Conservation (phyloP, 306 rosid genomes). For the Canavalia ensiformis region DNA sequence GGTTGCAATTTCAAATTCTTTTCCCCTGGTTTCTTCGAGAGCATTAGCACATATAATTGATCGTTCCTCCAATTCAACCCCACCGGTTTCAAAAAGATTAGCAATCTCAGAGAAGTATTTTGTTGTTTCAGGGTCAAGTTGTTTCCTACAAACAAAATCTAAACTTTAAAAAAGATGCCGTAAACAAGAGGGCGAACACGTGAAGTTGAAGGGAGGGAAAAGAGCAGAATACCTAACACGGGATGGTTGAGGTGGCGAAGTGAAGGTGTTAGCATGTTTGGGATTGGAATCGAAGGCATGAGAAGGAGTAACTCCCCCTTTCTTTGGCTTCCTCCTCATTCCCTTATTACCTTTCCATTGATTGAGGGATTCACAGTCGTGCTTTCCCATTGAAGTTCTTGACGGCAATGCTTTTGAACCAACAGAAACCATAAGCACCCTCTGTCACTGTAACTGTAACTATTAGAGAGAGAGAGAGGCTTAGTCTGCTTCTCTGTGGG, state of each 20-base stretch:
- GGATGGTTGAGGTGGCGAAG: conserved; percentile 48
- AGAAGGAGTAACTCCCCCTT: conserved; percentile 42
- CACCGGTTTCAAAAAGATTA: conserved; percentile 72
- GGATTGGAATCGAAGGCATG: conserved; percentile 19
- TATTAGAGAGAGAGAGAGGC: not conserved
- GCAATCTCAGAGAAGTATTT: conserved; percentile 82
- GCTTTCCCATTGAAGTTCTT: conserved; percentile 61
- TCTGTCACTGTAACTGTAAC: not conserved
- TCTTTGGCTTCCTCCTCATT: conserved; percentile 57
- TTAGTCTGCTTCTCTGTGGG: not conserved
- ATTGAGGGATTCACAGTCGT: conserved; percentile 45
- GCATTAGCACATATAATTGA: conserved; percentile 82
- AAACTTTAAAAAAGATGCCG: no score
- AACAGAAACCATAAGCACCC: conserved; percentile 57
- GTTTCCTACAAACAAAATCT: conserved; percentile 64
- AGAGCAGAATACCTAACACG: conserved; percentile 60
- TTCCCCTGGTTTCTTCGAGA: conserved; percentile 83
- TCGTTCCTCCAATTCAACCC: conserved; percentile 76
- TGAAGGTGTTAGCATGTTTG: conserved; percentile 37
- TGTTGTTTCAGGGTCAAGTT: conserved; percentile 78
- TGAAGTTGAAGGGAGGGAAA: not conserved
- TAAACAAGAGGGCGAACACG: no score
- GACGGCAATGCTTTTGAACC: conserved; percentile 66
- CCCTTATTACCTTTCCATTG: conserved; percentile 53
- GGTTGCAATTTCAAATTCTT: conserved; percentile 85